Evolutionary conservation across 192 early-diverging fungal species (phyloP).

Genomic region (Bifiguratus adelaidae): DNA sequence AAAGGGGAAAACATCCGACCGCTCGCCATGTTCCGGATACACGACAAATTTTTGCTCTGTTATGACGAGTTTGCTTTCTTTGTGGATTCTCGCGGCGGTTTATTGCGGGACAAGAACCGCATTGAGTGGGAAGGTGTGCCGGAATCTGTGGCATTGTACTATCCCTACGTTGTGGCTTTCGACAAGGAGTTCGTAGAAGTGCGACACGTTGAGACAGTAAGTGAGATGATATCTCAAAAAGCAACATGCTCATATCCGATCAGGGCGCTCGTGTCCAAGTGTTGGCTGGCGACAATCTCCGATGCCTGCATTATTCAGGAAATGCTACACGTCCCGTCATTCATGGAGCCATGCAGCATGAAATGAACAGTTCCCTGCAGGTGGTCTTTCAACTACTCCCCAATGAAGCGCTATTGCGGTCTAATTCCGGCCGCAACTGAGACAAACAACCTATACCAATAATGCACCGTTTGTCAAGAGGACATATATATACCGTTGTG

Average conservation of each 20-base stretch:
- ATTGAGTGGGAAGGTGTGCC: constrained; percentile 85
- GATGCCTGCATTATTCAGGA: constrained; percentile 38
- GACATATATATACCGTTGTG: too few species aligned
- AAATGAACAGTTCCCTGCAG: not conserved
- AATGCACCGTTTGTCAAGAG: too few species aligned
- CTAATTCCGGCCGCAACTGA: too few species aligned
- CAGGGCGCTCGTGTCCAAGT: constrained; percentile 37
- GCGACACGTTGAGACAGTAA: constrained; percentile 62
- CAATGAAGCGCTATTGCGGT: too few species aligned
- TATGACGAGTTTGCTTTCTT: constrained; percentile 82
- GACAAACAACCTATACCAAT: too few species aligned
- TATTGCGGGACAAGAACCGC: too few species aligned
- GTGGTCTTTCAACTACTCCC: not conserved
- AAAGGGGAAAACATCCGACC: constrained; percentile 64
- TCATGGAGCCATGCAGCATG: constrained; percentile 5
- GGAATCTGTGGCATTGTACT: constrained; percentile 62
- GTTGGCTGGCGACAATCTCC: constrained; percentile 43
- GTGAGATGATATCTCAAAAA: not conserved
- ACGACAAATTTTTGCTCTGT: constrained; percentile 72
- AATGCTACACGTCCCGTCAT: constrained; percentile 7
- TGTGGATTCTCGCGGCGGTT: constrained; percentile 57
- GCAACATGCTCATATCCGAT: not conserved
- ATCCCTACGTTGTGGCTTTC: constrained; percentile 88
- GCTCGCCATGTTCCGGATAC: constrained; percentile 69
- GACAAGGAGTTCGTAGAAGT: constrained; percentile 86